A percentile compares a stretch with the other conserved stretches of the same genome.
Conservation (phyloP, 257 asterid genomes). For the Rhazya stricta region DNA sequence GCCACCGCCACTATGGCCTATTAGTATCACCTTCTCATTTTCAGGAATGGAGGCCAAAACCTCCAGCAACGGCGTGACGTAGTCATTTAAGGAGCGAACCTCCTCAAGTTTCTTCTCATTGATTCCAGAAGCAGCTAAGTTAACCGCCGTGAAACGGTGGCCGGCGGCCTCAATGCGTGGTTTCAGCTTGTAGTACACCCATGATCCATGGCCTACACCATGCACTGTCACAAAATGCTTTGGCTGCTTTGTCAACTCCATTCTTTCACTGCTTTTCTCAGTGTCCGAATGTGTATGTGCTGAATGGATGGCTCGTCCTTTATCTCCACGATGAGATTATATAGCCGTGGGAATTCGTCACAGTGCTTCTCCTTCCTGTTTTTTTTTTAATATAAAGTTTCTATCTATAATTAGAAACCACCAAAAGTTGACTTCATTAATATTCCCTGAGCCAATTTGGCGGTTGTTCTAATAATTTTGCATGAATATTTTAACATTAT, state of each 20-base stretch:
- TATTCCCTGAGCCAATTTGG: no score
- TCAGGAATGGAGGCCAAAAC: conserved; percentile 37
- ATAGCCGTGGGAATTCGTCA: neutral
- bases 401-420: no score
- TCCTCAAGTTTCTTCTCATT: conserved; percentile 18
- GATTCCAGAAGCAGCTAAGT: conserved; percentile 48
- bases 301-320: neutral
- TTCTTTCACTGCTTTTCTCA: neutral
- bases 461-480: no score
- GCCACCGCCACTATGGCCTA: conserved; percentile 63
- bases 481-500: no score
- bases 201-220: conserved; percentile 64
- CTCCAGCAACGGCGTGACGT: conserved; percentile 40
- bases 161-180: conserved; percentile 56
- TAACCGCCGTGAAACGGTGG: conserved; percentile 40
- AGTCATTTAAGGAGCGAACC: conserved; percentile 4
- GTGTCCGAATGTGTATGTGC: neutral
- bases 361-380: no score
- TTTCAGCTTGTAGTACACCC: conserved; percentile 69
- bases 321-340: conserved; percentile 9
- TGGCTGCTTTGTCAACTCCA: conserved; percentile 19
- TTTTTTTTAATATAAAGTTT: neutral
- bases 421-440: no score
- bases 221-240: conserved; percentile 60
- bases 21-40: conserved; percentile 44